phyloP scores from a whole-genome alignment of 805 yeast species.

The Starmerella sp. region DNA sequence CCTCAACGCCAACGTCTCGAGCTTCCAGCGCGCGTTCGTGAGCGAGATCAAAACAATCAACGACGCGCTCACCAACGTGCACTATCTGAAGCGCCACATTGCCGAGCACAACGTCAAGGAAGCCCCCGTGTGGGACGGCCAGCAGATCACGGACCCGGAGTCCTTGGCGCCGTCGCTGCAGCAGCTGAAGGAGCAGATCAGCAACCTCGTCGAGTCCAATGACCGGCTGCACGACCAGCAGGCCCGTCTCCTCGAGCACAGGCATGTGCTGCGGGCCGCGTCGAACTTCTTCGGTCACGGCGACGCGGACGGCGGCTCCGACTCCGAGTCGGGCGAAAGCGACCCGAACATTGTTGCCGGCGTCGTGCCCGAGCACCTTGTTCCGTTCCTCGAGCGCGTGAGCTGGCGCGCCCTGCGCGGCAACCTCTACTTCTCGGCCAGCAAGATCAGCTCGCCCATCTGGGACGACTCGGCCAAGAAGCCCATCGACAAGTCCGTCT shows the following conservation, averaged over 20 bases:
- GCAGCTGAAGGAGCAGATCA: slow-evolving; percentile 60
- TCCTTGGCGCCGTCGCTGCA: slow-evolving; percentile 52
- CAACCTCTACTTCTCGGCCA: slow-evolving; percentile 65
- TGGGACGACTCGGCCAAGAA: slow-evolving; percentile 50
- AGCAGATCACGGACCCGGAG: slow-evolving; percentile 47
- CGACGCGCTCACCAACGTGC: slow-evolving; percentile 76
- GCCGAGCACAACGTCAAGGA: slow-evolving; percentile 26
- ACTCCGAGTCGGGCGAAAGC: slow-evolving; percentile 29
- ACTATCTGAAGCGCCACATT: slow-evolving; percentile 31
- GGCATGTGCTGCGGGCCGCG: slow-evolving; percentile 47
- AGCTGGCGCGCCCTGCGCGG: slow-evolving; percentile 92
- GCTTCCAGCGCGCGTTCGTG: slow-evolving; percentile 86
- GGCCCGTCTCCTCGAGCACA: slow-evolving; percentile 56
- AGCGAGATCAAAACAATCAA: slow-evolving; percentile 75
- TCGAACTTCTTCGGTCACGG: slow-evolving; percentile 33
- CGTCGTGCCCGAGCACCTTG: slow-evolving; percentile 61
- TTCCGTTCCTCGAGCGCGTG: slow-evolving; percentile 64
- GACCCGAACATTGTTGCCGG: slow-evolving; percentile 53
- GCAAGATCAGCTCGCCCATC: slow-evolving; percentile 54
- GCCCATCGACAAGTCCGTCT: slow-evolving; percentile 61
- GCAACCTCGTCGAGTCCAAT: slow-evolving; percentile 58
- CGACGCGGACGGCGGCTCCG: slow-evolving; percentile 22
- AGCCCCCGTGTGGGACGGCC: slow-evolving; percentile 33
- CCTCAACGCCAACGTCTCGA: slow-evolving; percentile 63
- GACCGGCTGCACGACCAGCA: slow-evolving; percentile 53